Conservation (phyloP, 305 asterid genomes). For the Nicotiana rustica region DNA sequence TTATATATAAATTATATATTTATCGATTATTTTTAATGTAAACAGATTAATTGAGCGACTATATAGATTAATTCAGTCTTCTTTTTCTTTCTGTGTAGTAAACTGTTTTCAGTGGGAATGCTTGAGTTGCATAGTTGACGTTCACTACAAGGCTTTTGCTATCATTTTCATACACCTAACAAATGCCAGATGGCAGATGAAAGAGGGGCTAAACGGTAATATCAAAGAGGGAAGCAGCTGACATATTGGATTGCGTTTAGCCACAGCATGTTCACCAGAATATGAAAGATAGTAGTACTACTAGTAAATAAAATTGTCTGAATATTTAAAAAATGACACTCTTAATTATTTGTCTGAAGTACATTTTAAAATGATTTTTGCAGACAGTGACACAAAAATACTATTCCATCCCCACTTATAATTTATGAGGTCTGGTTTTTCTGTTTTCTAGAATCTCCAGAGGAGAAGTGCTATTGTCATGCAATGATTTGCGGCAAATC, state of each 20-base stretch:
- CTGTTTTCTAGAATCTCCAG: constrained; percentile 28
- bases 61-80: too few species aligned
- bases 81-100: background rate
- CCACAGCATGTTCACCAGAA: constrained; percentile 27
- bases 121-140: constrained; percentile 18
- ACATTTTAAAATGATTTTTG: background rate
- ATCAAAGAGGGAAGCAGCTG: constrained; percentile 8
- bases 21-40: too few species aligned
- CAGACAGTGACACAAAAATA: constrained; percentile 2
- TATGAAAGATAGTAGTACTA: background rate
- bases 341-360: background rate
- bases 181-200: background rate
- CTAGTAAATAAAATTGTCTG: constrained; percentile 7
- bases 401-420: background rate
- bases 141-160: constrained; percentile 21
- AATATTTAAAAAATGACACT: background rate
- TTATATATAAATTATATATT: too few species aligned
- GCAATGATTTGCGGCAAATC: constrained; percentile 15
- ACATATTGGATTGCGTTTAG: constrained; percentile 5
- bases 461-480: background rate
- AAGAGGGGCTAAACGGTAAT: constrained; percentile 10
- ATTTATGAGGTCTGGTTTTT: constrained; percentile 17
- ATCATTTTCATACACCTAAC: constrained; percentile 26
- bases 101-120: background rate
- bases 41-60: too few species aligned